A percentile compares a stretch with the other conserved stretches of the same genome.
These are phyloP conservation scores for Phylloboletellus chloephorus DNA, from an alignment of 1,284 basidiomycete genomes.

Conservation along the genomic window DNA sequence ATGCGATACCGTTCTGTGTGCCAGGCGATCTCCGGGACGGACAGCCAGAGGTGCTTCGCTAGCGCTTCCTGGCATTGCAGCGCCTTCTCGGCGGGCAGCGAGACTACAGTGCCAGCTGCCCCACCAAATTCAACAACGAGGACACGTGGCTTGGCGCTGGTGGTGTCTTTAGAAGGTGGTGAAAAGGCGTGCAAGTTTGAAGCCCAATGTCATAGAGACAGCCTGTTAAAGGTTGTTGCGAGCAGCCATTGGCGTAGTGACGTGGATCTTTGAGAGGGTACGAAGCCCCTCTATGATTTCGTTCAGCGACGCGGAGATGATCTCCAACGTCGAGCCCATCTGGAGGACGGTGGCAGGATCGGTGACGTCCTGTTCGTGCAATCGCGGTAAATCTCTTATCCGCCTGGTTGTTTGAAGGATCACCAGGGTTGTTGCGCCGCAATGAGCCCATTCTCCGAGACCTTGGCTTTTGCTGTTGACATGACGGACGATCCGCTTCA, in stretches of 20 bases:
- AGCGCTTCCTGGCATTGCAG: conserved; percentile 35
- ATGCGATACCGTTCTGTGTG: conserved; percentile 42
- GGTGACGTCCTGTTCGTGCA: conserved; percentile 36
- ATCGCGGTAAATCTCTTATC: background rate
- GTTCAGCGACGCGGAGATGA: conserved; percentile 30
- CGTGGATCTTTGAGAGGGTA: conserved; percentile 28
- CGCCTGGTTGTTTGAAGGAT: background rate
- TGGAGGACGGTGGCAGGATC: conserved; percentile 43
- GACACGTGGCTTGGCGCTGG: conserved; percentile 30
- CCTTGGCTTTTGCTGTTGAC: conserved; percentile 34
- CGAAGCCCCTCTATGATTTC: conserved; percentile 29
- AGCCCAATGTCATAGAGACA: conserved; percentile 43
- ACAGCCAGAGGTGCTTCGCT: conserved; percentile 32
- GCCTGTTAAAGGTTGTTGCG: conserved; percentile 44
- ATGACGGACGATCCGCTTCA: conserved; percentile 37
- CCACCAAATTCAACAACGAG: conserved; percentile 41
- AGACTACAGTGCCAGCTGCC: conserved; percentile 40
- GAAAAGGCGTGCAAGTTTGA: conserved; percentile 41
- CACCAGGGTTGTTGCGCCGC: conserved; percentile 45
- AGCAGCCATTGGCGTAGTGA: conserved; percentile 39
- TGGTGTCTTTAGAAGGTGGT: conserved; percentile 39
- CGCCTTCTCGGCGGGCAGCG: conserved; percentile 36
- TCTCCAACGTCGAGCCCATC: conserved; percentile 34
- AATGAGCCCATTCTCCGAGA: conserved; percentile 42
- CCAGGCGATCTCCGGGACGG: conserved; percentile 40